Evolutionary conservation across 352 stramenopile genomes (phyloP).

Genomic region (Globisporangium recalcitrans): DNA sequence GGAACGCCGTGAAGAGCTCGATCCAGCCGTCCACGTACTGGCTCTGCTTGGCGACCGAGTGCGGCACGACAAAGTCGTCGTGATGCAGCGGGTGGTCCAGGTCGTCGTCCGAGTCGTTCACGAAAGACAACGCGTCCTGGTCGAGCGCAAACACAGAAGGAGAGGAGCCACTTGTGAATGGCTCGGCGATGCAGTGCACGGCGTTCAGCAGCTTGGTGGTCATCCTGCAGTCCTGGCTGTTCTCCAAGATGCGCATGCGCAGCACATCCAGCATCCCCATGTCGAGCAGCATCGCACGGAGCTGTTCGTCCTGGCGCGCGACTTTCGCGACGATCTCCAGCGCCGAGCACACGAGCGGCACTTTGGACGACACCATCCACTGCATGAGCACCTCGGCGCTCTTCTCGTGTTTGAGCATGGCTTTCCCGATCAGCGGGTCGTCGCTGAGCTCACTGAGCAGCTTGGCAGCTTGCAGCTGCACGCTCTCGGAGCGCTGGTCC

Average conservation of each 20-base stretch:
- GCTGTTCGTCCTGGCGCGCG: slow-evolving; percentile 20
- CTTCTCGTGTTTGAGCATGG: slow-evolving; percentile 23
- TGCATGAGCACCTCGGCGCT: slow-evolving; percentile 30
- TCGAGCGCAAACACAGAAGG: slow-evolving; percentile 37
- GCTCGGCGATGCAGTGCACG: slow-evolving; percentile 42
- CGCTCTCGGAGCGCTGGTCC: slow-evolving; percentile 20
- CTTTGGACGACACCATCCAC: slow-evolving; percentile 34
- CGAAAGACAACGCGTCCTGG: slow-evolving; percentile 52
- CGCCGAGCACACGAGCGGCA: slow-evolving; percentile 29
- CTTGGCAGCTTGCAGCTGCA: slow-evolving; percentile 43
- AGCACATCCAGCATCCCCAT: slow-evolving; percentile 40
- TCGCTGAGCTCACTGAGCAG: slow-evolving; percentile 42
- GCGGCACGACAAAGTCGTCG: slow-evolving; percentile 51
- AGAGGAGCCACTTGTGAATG: neutral
- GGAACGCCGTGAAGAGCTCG: slow-evolving; percentile 64
- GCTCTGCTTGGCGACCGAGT: slow-evolving; percentile 26
- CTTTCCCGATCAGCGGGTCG: slow-evolving; percentile 18
- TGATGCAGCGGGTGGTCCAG: slow-evolving; percentile 36
- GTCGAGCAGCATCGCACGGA: slow-evolving; percentile 33
- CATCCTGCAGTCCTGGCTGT: slow-evolving; percentile 32
- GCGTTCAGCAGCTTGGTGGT: slow-evolving; percentile 46
- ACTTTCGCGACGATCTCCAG: slow-evolving; percentile 46
- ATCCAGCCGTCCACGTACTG: slow-evolving; percentile 75
- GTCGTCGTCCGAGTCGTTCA: slow-evolving; percentile 38
- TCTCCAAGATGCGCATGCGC: slow-evolving; percentile 30